phyloP scores from a whole-genome alignment of 225 moss, liverwort and hornwort species.

The Polytrichum commune region DNA sequence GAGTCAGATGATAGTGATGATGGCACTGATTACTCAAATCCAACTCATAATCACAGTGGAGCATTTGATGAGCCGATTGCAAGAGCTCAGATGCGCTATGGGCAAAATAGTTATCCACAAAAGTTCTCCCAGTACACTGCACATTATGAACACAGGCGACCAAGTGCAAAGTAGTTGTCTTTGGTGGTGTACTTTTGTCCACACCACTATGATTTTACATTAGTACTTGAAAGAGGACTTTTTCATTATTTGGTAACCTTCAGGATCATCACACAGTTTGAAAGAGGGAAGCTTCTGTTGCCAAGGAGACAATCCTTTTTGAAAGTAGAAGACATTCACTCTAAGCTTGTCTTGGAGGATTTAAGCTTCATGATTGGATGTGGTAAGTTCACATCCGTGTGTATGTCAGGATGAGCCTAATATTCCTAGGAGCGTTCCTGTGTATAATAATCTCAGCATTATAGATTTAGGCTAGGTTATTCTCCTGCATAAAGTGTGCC shows the following conservation, averaged over 20 bases:
- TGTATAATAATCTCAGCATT: too few species aligned
- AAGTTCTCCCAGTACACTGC: constrained; percentile 34
- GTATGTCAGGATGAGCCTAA: too few species aligned
- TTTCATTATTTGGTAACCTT: not conserved
- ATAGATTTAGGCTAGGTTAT: too few species aligned
- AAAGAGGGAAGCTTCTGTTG: not conserved
- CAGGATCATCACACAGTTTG: not conserved
- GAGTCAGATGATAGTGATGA: not conserved
- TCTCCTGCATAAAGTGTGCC: too few species aligned
- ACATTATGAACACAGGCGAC: constrained; percentile 36
- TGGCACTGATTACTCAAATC: constrained; percentile 20
- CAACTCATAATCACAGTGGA: constrained; percentile 24
- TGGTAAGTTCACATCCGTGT: too few species aligned
- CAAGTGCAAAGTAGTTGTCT: constrained; percentile 12
- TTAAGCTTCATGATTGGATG: too few species aligned
- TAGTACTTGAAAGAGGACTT: not conserved
- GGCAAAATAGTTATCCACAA: not conserved
- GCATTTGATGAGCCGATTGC: constrained; percentile 8
- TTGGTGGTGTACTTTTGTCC: constrained; percentile 3
- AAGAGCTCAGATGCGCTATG: not conserved
- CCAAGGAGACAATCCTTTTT: not conserved
- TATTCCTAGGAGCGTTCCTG: too few species aligned
- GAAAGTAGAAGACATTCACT: not conserved
- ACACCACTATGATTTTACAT: not conserved
- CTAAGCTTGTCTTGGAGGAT: too few species aligned